Evolutionary conservation across 129 eudicot species (phyloP), one percentile per base, ranked within the genome.

Genomic region (Mikania micrantha): DNA sequence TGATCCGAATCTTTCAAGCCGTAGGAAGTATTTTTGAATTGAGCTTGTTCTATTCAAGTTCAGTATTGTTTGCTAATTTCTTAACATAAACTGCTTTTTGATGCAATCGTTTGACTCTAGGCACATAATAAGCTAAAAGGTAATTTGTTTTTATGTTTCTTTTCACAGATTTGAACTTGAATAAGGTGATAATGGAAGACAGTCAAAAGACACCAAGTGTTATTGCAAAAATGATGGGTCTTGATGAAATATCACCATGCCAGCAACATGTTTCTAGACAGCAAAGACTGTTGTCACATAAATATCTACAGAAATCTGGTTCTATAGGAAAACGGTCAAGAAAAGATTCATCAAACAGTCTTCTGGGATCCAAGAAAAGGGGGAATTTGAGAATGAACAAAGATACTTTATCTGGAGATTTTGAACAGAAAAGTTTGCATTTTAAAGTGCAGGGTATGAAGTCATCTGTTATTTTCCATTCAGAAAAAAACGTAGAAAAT

Each of bases 201-300:
- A 60, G 54, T 11, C 81, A 52, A 45, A 67, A 22, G 20, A 50
- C 71, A 21, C 40, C 64, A 29, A 88, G 95, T 84, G 87, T 91
- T 19, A 72, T 91, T 61, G 96, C 88, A 7, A 76, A 60, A 20
- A 66, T 88, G 39, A 88, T 91, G 97, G 83, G 94, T 62, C 31
- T 91, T 72, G 78, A 83, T 69, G 80, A 80, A 48, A 66, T 22
- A 11, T 48, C 48, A 49, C 79, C 36, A 2, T 67, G 61, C 34
- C 64, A 64, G 24, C 79, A 67, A 65, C 41, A 73, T 21, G 32
- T 47, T 60, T 63, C 47, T 36, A 68, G 75, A 56, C 75, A 35
- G 16, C 48, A 39, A 9, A 77, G 80, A 47, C 87, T 79, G 34
- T 80, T 91, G 20, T 85, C 97, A 25, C 85, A 88, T 4, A 77